Base-by-base conservation (phyloP, 495 filamentous ascomycete species). In the Physcia stellaris region DNA sequence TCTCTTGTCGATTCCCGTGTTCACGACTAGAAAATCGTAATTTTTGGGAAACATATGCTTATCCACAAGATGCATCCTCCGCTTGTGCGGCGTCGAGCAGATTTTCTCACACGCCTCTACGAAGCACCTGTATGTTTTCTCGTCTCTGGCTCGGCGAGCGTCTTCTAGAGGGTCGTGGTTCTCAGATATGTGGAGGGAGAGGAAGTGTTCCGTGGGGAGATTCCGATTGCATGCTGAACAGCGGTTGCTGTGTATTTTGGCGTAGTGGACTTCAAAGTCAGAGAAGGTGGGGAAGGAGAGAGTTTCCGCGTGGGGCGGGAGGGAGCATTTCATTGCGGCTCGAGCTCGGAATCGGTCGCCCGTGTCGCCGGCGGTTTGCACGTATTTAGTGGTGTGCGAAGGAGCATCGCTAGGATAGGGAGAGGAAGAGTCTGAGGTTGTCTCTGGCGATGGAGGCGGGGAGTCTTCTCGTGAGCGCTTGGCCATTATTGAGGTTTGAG, bases 41-140 rank as follows among this genome's bases (percentile, higher is more conserved):
- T 83, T 80, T 68, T 73, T 78, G 4, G 88, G 90, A 56, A 90
- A 98, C 64, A 81, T 73, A 50, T 98, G 90, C 59, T 94, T 95
- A 56, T 94, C 88, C 41, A 88, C 83, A 18, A 93, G 60, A 59
- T 98, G 90, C 54, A 83, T 73, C 35, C 79, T 67, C 32, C 90
- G 73, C 56, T 93, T 98, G 45, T 82, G 71, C 4, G 82, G 77
- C 6, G 78, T 86, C 20, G 71, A 77, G 60, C 87, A 96, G 58
- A 86, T 77, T 41, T 79, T 66, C 32, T 94, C 86, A 51, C 90
- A 98, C 32, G 67, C 74, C 50, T 93, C 80, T 12, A 94, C 78
- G 52, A 96, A 90, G 55, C 90, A 98, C 2, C 66, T 71, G 54
- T 83, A 95, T 80, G 80, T 94, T 45, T 86, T 88, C 54, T 94